Base-by-base conservation (phyloP, 1,139 yeast species). In the Meyerozyma smithsonii region DNA sequence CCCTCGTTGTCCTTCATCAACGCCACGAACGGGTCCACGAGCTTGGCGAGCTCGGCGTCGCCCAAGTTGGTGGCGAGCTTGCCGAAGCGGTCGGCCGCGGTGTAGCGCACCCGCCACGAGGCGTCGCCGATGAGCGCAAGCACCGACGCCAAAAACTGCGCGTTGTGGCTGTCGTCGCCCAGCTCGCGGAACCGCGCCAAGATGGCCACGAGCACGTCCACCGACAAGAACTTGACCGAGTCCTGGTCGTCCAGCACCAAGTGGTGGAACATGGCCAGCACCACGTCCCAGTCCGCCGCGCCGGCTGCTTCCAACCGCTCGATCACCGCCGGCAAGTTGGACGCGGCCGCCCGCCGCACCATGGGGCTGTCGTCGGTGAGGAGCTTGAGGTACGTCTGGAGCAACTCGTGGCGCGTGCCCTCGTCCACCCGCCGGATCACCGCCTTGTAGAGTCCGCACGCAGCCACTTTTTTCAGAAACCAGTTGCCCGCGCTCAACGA, bases 51-150 rank as follows among this genome's bases (percentile, higher is more conserved):
- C 42, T 80, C 80, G 37, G 70, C 65, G 44, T 72, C 78, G 50
- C 74, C 72, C 56, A 90, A 83, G 50, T 81, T 81, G 20, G 66
- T 57, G 4, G 95, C 88, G 46, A 94, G 76, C 48, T 74, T 72
- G 52, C 82, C 86, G 57, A 88, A 90, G 55, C 89, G 77, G 59
- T 90, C 97, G 20, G 97, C 97, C 20, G 96, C 95, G 79, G 95
- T 89, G 65, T 92, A 94, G 55, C 98, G 79, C 42, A 94, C 97
- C 62, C 98, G 83, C 99, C 99, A 94, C 55, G 95, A 85, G 63
- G 88, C 90, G 65, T 94, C 98, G 48, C 74, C 77, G 46, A 87
- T 82, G 49, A 94, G 74, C 49, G 80, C 79, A 46, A 84, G 72
- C 4, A 88, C 72, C 42, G 44, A 45, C 39, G 72, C 69, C 47